A percentile compares a stretch with the other conserved stretches of the same genome.
Evolutionary conservation across 148 eudicot species (phyloP).

Genomic region (Silene latifolia): DNA sequence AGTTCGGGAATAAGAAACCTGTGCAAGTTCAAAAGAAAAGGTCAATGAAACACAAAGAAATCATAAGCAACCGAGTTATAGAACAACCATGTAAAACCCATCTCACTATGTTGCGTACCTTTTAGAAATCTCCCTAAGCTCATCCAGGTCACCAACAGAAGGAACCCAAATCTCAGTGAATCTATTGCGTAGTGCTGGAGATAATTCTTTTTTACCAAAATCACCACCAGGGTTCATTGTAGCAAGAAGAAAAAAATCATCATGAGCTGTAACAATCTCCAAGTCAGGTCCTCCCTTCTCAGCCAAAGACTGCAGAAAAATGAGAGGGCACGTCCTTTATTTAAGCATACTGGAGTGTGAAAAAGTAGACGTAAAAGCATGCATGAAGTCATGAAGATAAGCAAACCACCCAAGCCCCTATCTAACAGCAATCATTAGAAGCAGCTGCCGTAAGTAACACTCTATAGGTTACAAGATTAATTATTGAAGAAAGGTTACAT

Average conservation of each 20-base stretch:
- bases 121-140: conserved; percentile 69
- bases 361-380: conserved; percentile 6
- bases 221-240: conserved; percentile 99
- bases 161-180: conserved; percentile 99
- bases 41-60: conserved; percentile 2
- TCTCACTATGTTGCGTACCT: conserved; percentile 40
- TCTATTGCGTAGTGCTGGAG: conserved; percentile 97
- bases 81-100: not conserved
- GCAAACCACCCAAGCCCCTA: not conserved
- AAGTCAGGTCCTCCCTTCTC: conserved; percentile 89
- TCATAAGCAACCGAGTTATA: not conserved
- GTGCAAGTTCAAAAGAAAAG: conserved; percentile 19
- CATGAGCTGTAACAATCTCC: conserved; percentile 74
- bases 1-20: conserved; percentile 54
- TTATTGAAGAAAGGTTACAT: not conserved
- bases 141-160: conserved; percentile 59
- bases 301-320: conserved; percentile 65
- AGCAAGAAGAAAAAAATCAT: conserved; percentile 82
- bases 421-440: not conserved
- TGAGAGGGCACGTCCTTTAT: not conserved
- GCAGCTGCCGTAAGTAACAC: not conserved
- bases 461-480: not conserved
- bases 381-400: not conserved
- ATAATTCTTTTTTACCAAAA: conserved; percentile 91
- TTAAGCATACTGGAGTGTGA: conserved; percentile 7